These are phyloP conservation scores for Pseudomonodictys pantanalensis DNA, from an alignment of 495 filamentous ascomycete genomes.

Conservation along the genomic window DNA sequence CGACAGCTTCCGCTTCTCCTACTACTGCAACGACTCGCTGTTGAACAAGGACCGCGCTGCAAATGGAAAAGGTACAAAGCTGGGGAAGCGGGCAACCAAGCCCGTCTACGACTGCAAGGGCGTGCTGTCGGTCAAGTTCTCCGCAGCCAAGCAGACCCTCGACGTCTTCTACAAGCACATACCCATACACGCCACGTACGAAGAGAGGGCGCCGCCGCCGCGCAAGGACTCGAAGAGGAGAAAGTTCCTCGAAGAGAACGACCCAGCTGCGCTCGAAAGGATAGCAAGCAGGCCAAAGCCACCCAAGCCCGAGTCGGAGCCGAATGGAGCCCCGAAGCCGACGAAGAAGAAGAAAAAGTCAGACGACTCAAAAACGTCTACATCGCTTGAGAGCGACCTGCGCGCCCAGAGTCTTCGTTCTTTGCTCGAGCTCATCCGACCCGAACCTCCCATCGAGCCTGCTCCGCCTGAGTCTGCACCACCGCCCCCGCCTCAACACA, in stretches of 20 bases:
- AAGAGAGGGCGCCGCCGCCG: slow-evolving; percentile 34
- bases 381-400: slow-evolving; percentile 30
- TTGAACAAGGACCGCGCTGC: slow-evolving; percentile 37
- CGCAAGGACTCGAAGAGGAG: slow-evolving; percentile 35
- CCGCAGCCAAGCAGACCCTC: slow-evolving; percentile 26
- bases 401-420: slow-evolving; percentile 32
- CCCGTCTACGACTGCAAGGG: slow-evolving; percentile 37
- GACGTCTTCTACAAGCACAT: slow-evolving; percentile 36
- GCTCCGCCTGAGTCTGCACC: slow-evolving; percentile 8
- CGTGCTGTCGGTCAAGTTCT: slow-evolving; percentile 36
- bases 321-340: slow-evolving; percentile 9
- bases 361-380: slow-evolving; percentile 14
- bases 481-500: background rate
- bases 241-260: slow-evolving; percentile 20
- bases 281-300: slow-evolving; percentile 24
- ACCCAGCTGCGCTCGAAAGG: slow-evolving; percentile 31
- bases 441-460: slow-evolving; percentile 11
- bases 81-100: slow-evolving; percentile 32
- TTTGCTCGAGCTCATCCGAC: slow-evolving; percentile 30
- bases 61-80: slow-evolving; percentile 32
- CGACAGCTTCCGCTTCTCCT: slow-evolving; percentile 36
- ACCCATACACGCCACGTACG: slow-evolving; percentile 35
- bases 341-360: slow-evolving; percentile 24
- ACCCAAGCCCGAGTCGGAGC: background rate
- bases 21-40: slow-evolving; percentile 39